These are phyloP conservation scores for Arachis monticola DNA, from an alignment of 331 rosid genomes.

Conservation along the genomic window DNA sequence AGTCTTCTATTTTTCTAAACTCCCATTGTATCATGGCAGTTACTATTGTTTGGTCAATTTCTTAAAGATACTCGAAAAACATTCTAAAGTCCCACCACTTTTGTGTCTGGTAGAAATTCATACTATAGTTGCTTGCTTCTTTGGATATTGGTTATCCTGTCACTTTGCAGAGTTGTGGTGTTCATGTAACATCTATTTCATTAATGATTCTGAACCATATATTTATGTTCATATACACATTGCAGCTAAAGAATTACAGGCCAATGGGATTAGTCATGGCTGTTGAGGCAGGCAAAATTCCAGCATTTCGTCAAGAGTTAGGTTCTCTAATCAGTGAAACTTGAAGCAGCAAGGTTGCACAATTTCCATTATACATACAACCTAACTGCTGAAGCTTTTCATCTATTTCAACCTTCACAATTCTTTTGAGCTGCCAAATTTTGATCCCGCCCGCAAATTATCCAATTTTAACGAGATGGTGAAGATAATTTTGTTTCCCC, in stretches of 20 bases:
- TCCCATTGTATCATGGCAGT: slow-evolving; percentile 3
- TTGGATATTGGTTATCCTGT: slow-evolving; percentile 14
- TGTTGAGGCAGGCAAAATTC: slow-evolving; percentile 61
- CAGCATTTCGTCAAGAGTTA: slow-evolving; percentile 66
- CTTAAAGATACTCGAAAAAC: slow-evolving; percentile 1
- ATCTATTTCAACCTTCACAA: slow-evolving; percentile 6
- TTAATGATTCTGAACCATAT: slow-evolving; percentile 33
- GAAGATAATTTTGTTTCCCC: background rate
- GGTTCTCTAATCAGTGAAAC: slow-evolving; percentile 54
- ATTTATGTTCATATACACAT: slow-evolving; percentile 6
- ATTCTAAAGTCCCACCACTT: background rate
- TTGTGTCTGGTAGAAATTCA: no score
- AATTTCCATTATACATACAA: background rate
- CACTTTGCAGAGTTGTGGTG: slow-evolving; percentile 2
- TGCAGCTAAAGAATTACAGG: slow-evolving; percentile 67
- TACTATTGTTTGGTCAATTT: no score
- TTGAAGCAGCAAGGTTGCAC: slow-evolving; percentile 36
- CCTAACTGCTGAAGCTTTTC: slow-evolving; percentile 1
- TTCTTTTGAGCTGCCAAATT: no score
- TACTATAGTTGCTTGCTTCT: background rate
- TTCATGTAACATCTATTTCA: slow-evolving; percentile 6
- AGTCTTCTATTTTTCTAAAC: slow-evolving; percentile 44
- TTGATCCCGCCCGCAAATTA: no score
- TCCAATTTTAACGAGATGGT: slow-evolving; percentile 3
- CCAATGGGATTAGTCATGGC: slow-evolving; percentile 75